Evolutionary conservation across 192 early-diverging fungal species (phyloP).

Genomic region (Backusella mclennaniae): DNA sequence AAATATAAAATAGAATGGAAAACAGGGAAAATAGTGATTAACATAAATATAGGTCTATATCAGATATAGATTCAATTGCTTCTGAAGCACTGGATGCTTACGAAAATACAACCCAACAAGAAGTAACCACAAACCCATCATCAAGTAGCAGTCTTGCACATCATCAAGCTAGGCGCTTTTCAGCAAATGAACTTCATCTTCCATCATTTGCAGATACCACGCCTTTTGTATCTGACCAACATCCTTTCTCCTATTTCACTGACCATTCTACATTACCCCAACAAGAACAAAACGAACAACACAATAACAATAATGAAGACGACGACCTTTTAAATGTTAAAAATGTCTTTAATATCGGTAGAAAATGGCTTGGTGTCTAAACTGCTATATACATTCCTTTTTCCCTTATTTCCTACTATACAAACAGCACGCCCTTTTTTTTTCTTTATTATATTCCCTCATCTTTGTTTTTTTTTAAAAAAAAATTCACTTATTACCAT

Average conservation of each 20-base stretch:
- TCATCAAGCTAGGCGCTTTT: not conserved
- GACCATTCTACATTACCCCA: not conserved
- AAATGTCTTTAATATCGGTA: slow-evolving; percentile 3
- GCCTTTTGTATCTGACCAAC: slow-evolving; percentile 18
- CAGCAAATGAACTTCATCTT: slow-evolving; percentile 11
- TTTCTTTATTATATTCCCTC: not conserved
- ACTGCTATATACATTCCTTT: not conserved
- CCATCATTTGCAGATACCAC: slow-evolving; percentile 9
- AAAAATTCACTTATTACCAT: not conserved
- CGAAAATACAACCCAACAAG: slow-evolving; percentile 5
- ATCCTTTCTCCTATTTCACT: slow-evolving; percentile 30
- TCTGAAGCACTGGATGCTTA: slow-evolving; percentile 24
- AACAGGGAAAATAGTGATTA: not conserved
- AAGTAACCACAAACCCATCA: slow-evolving; percentile 3
- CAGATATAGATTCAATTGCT: slow-evolving; percentile 27
- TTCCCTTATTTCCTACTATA: not conserved
- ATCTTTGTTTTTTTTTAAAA: not conserved
- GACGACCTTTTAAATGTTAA: not conserved
- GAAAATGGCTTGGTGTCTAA: slow-evolving; percentile 16
- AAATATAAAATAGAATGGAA: not conserved
- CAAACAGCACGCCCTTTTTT: not conserved
- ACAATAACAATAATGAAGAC: not conserved
- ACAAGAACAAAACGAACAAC: not conserved
- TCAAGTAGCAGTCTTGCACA: not conserved
- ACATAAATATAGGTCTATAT: slow-evolving; percentile 7